Conservation (phyloP, 2,329 filamentous ascomycete genomes). For the Xylaria sp. region DNA sequence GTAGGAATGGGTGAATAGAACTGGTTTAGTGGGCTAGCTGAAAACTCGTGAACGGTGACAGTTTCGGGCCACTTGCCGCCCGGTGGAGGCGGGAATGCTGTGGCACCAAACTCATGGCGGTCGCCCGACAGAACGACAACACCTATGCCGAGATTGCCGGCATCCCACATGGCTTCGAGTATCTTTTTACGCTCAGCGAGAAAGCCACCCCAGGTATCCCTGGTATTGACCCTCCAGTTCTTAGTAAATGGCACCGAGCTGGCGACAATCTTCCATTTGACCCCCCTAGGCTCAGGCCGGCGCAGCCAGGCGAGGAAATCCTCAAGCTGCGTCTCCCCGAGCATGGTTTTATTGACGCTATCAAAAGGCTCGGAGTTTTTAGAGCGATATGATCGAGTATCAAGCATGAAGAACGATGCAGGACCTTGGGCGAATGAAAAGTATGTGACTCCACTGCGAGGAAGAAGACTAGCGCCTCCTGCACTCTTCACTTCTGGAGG, state of each 20-base stretch:
- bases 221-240: conserved; percentile 90
- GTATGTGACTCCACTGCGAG: conserved; percentile 74
- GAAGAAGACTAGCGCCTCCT: conserved; percentile 50
- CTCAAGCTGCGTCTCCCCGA: conserved; percentile 79
- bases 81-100: conserved; percentile 73
- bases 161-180: conserved; percentile 92
- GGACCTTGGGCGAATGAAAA: conserved; percentile 91
- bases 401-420: conserved; percentile 92
- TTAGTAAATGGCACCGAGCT: conserved; percentile 95
- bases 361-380: conserved; percentile 69
- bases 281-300: conserved; percentile 76
- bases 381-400: conserved; percentile 88
- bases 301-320: conserved; percentile 83
- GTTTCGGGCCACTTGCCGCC: conserved; percentile 70
- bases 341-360: conserved; percentile 81
- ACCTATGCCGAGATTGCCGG: conserved; percentile 77
- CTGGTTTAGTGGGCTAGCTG: conserved; percentile 89
- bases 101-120: conserved; percentile 96
- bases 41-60: conserved; percentile 86
- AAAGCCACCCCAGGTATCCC: conserved; percentile 96
- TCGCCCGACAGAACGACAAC: conserved; percentile 90
- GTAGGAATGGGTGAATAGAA: conserved; percentile 89
- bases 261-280: conserved; percentile 93
- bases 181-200: conserved; percentile 80
- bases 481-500: conserved; percentile 73